A percentile compares a stretch with the other conserved stretches of the same genome.
These are phyloP conservation scores for Flaveria floridana DNA, from an alignment of 140 eudicot genomes.

Conservation along the genomic window DNA sequence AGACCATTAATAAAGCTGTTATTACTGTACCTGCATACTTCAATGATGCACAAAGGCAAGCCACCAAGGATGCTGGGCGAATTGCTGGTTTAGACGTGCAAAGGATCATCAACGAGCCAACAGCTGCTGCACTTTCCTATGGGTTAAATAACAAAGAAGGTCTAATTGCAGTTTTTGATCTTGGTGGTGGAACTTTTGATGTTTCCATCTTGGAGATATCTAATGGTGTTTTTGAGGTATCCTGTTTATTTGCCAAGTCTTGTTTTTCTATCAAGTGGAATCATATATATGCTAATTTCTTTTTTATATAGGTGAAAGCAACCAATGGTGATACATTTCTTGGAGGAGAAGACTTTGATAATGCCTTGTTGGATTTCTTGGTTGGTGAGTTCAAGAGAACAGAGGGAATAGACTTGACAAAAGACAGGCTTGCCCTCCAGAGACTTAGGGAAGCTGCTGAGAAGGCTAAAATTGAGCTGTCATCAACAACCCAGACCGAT, in stretches of 20 bases:
- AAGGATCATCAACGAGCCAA: conserved; percentile 88
- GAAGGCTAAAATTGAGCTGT: conserved; percentile 84
- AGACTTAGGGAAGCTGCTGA: conserved; percentile 96
- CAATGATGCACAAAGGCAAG: conserved; percentile 96
- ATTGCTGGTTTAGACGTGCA: conserved; percentile 90
- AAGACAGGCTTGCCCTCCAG: conserved; percentile 81
- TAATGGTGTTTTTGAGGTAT: conserved; percentile 96
- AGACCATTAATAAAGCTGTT: conserved; percentile 40
- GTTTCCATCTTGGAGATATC: conserved; percentile 85
- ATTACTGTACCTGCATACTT: conserved; percentile 65
- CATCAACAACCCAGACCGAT: conserved; percentile 86
- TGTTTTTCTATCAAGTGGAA: background rate
- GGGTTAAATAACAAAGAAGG: conserved; percentile 90
- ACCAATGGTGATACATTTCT: conserved; percentile 94
- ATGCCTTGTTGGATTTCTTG: conserved; percentile 65
- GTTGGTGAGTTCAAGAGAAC: conserved; percentile 73
- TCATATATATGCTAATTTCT: background rate
- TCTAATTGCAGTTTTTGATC: conserved; percentile 85
- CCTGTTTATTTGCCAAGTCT: conserved; percentile 21
- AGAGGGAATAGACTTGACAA: conserved; percentile 71
- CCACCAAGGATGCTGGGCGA: conserved; percentile 90
- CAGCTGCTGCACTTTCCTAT: conserved; percentile 92
- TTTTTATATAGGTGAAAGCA: conserved; percentile 70
- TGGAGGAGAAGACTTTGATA: conserved; percentile 96
- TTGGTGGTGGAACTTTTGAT: conserved; percentile 98